Percentiles rank a stretch among this genome's conserved stretches.
Conservation (phyloP, 192 early-diverging fungal genomes). For the Backusella tarrabulga region DNA sequence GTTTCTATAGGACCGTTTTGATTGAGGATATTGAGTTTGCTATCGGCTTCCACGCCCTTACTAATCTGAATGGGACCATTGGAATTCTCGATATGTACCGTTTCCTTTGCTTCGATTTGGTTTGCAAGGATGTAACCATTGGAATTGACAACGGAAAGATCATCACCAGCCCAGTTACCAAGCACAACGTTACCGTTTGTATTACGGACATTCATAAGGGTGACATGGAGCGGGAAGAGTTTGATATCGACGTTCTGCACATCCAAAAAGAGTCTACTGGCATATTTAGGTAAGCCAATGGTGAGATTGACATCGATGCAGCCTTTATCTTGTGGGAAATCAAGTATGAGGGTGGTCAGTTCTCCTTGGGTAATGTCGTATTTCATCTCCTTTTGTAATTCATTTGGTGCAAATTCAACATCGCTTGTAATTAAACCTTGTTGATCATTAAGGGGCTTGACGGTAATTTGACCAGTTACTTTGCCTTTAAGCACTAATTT, state of each 20-base stretch:
- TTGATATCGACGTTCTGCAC: background rate
- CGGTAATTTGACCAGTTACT: background rate
- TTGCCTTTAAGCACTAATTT: background rate
- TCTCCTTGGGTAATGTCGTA: background rate
- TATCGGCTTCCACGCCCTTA: background rate
- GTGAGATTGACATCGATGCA: background rate
- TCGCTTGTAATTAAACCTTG: constrained; percentile 5
- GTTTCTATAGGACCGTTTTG: background rate
- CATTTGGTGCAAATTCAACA: background rate
- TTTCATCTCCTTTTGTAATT: constrained; percentile 3
- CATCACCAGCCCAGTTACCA: constrained; percentile 2
- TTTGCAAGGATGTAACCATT: background rate
- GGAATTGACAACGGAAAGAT: background rate
- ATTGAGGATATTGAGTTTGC: background rate
- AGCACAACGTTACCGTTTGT: background rate
- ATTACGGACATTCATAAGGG: background rate
- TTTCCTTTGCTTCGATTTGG: background rate
- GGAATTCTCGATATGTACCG: background rate
- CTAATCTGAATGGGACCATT: background rate
- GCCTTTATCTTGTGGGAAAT: background rate
- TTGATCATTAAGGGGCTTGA: background rate
- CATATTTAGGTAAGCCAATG: background rate
- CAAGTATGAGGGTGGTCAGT: background rate
- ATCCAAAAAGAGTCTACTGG: background rate
- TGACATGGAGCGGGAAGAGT: background rate